Conservation (phyloP, 2,329 filamentous ascomycete genomes). For the Penicillium freii region DNA sequence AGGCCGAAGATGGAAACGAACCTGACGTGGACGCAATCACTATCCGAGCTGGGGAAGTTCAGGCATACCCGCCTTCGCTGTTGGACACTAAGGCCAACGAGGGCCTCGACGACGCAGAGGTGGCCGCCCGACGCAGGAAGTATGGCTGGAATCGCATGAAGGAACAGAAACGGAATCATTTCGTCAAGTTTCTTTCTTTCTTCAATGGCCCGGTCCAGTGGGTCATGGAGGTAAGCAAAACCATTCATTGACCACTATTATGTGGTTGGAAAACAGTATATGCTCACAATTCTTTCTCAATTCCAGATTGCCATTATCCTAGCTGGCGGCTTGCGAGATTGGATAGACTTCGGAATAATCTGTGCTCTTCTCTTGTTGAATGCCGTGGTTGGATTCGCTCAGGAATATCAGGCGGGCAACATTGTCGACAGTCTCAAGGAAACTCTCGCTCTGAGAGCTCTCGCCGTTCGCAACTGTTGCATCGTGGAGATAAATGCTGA, state of each 20-base stretch:
- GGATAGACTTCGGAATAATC: conserved; percentile 93
- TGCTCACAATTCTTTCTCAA: conserved; percentile 6
- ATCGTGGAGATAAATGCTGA: conserved; percentile 77
- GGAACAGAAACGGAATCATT: conserved; percentile 81
- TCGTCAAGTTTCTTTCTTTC: conserved; percentile 78
- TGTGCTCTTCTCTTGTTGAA: conserved; percentile 80
- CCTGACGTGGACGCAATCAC: conserved; percentile 61
- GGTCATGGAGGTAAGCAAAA: conserved; percentile 75
- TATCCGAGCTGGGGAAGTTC: conserved; percentile 53
- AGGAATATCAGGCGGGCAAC: conserved; percentile 85
- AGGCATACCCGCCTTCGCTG: conserved; percentile 68
- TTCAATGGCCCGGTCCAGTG: conserved; percentile 90
- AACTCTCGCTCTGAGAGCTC: conserved; percentile 82
- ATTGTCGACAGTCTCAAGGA: conserved; percentile 91
- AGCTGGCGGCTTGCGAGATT: conserved; percentile 79
- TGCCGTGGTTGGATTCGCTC: conserved; percentile 79
- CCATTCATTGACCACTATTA: background rate
- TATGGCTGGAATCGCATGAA: conserved; percentile 87
- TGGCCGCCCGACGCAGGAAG: conserved; percentile 62
- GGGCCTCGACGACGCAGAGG: conserved; percentile 72
- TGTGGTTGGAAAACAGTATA: background rate
- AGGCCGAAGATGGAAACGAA: conserved; percentile 72
- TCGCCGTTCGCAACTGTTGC: conserved; percentile 76
- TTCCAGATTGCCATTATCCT: conserved; percentile 68
- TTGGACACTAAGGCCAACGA: conserved; percentile 71